Base-by-base conservation (phyloP, 2,329 filamentous ascomycete genomes). In the Coniochaeta sp. region DNA sequence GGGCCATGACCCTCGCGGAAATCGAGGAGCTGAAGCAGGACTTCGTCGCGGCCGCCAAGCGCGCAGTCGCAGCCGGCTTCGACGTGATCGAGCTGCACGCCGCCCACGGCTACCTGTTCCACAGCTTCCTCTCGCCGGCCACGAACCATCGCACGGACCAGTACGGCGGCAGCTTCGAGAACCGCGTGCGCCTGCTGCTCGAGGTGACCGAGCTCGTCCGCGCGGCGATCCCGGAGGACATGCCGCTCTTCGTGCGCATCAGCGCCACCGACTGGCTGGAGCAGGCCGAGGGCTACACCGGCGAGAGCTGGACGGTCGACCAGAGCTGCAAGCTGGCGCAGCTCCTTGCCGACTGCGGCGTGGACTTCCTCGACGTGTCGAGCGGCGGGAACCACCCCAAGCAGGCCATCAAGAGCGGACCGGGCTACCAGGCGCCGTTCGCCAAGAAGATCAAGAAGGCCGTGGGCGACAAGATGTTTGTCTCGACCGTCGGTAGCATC, bases 181-280 rank as follows among this genome's bases (percentile, higher is more conserved):
- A 93, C 73, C 83, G 90, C 43, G 82, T 78, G 0, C 82, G 90
- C 0, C 72, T 95, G 7, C 80, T 83, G 0, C 73, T 91, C 1
- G 90, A 95, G 70, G 72, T 89, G 7, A 82, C 87, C 1, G 83
- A 89, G 16, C 72, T 83, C 8, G 80, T 84, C 0, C 80, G 91
- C 7, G 76, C 77, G 1, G 80, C 77, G 0, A 88, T 92, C 0
- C 89, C 89, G 0, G 75, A 84, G 8, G 71, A 75, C 1, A 89
- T 89, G 83, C 90, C 90, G 0, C 76, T 93, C 0, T 87, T 93
- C 68, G 76, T 90, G 12, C 84, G 90, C 26, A 82, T 93, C 64
- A 87, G 83, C n/a, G 88, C 87, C 0, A 87, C 86, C 0, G 90
- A 93, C 68, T 92, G 88, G 88, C 79, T 93, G 0, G 87, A 91